Base-by-base conservation (phyloP, 129 eudicot species). In the Logfia minima region DNA sequence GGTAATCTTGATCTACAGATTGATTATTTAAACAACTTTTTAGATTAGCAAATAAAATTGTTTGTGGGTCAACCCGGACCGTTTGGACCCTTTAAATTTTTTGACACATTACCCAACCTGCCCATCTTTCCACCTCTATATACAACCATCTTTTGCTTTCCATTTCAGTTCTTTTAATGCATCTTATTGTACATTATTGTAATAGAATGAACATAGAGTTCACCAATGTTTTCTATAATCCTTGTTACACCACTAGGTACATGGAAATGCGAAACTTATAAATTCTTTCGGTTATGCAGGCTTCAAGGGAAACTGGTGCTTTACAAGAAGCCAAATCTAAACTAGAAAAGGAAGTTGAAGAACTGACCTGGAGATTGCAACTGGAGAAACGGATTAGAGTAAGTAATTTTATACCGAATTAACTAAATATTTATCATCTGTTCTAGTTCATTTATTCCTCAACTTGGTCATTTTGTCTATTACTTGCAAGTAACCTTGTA, bases 341-440 rank as follows among this genome's bases (percentile, higher is more conserved):
- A 80, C 80, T 93, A 26, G 98, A 93, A 84, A 91, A 94, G 87
- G 74, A 91, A 79, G 97, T 91, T 83, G 97, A 94, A 84, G 98
- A 94, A 69, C 81, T 93, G 63, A 87, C 92, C n/a, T 84, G 83
- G 90, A 84, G 84, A 35, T 73, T 93, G 69, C 84, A 91, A 86
- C 70, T 89, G 84, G 98, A 91, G 88, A 94, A 91, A 81, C 92
- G 90, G 75, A 75, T 81, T 81, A 86, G 97, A 85, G 98, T 94
- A 91, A 58, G 71, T 29, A 39, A 29, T 26, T 63, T 19, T 62
- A 71, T 58, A 31, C 61, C 19, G 28, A 24, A 35, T 19, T 53
- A 68, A 77, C 19, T 67, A 23, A 8, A 77, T 55, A 34, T 22
- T 65, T 45, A 8, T 76, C 52, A 65, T 31, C 65, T 29, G 48